phyloP scores from a whole-genome alignment of 2,329 filamentous ascomycete species.

The Ophiostoma novo-ulmi region DNA sequence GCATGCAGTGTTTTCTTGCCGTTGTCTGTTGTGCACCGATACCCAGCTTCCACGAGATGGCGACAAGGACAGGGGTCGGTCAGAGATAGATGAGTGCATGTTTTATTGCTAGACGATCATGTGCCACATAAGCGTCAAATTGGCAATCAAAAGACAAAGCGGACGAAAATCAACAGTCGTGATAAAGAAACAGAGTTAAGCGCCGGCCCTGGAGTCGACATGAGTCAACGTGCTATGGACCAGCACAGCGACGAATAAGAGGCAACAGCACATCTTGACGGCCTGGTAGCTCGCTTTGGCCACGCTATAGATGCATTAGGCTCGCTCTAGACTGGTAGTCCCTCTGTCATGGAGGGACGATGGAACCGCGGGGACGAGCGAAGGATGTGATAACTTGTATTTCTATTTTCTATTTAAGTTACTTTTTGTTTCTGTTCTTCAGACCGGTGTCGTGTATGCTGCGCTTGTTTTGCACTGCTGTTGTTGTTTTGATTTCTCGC shows the following conservation, averaged over 20 bases:
- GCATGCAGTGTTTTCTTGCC: not conserved
- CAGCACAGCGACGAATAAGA: conserved; percentile 19
- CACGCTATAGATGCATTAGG: not conserved
- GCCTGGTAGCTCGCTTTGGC: conserved; percentile 1
- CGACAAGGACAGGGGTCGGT: not conserved
- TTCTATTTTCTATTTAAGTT: not conserved
- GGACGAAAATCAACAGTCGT: not conserved
- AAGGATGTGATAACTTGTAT: not conserved
- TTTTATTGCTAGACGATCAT: not conserved
- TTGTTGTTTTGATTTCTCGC: not conserved
- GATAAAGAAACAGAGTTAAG: conserved; percentile 13
- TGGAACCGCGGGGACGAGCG: conserved; percentile 8
- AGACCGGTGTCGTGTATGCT: too few relatives aligned
- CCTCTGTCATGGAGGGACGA: not conserved
- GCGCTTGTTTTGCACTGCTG: not conserved
- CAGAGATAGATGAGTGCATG: not conserved
- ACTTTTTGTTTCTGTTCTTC: too few relatives aligned
- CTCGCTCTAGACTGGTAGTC: not conserved
- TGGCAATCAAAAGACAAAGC: not conserved
- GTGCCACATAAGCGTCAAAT: not conserved
- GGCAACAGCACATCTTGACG: conserved; percentile 13
- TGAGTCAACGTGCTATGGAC: not conserved
- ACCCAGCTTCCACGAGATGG: conserved; percentile 7
- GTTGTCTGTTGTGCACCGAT: not conserved
- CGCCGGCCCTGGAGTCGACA: conserved; percentile 18